Evolutionary conservation across 768 basidiomycete genomes (phyloP).

Genomic region (Termitomyces sp.): DNA sequence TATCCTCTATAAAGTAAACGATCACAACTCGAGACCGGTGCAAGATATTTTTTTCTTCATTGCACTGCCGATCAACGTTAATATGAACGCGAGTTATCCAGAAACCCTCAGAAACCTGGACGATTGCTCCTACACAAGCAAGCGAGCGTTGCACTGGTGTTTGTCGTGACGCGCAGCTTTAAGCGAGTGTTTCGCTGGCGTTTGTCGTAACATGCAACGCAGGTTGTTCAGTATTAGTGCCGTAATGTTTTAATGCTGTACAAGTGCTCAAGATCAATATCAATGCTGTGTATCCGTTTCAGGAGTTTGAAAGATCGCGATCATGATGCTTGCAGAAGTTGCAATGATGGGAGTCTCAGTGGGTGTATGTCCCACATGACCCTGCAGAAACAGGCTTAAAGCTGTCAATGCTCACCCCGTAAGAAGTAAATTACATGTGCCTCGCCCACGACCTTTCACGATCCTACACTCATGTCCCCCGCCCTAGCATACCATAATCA

Average conservation of each 20-base stretch:
- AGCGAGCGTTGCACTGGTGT: not conserved
- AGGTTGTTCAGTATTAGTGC: not conserved
- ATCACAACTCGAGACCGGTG: not conserved
- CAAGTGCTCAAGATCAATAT: not conserved
- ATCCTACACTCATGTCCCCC: constrained; percentile 7
- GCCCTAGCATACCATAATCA: constrained; percentile 2
- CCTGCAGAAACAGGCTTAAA: constrained; percentile 6
- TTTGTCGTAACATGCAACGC: not conserved
- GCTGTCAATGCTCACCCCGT: not conserved
- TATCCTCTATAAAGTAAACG: not conserved
- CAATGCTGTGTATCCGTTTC: constrained; percentile 5
- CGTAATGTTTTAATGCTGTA: too few relatives aligned
- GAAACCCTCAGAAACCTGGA: not conserved
- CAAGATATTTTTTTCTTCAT: not conserved
- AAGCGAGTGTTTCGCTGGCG: not conserved
- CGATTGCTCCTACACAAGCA: not conserved
- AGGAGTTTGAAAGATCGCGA: not conserved
- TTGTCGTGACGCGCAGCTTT: not conserved
- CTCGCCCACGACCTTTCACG: constrained; percentile 11
- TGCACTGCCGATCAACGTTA: not conserved
- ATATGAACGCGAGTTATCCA: not conserved
- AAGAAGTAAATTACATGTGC: constrained; percentile 5
- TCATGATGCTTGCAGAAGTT: not conserved
- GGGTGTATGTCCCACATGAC: constrained; percentile 16
- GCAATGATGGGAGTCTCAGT: not conserved